Evolutionary conservation across 148 eudicot genomes (phyloP).

Genomic region (Beta vulgaris): DNA sequence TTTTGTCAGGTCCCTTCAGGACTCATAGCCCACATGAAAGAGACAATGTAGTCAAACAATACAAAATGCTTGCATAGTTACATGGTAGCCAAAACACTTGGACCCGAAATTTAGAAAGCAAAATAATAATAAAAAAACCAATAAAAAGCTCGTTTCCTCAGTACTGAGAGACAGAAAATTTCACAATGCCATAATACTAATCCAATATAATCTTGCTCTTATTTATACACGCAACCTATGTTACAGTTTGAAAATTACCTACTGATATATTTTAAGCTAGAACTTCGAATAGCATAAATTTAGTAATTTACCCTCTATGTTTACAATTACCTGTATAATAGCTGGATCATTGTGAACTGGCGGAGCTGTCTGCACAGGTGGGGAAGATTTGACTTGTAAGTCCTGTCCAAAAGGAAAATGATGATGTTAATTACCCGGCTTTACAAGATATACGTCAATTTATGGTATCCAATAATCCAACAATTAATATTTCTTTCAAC

Average conservation of each 20-base stretch:
- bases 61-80: not conserved
- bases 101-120: not conserved
- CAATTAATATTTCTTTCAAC: not conserved
- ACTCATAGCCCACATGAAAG: not conserved
- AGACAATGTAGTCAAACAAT: not conserved
- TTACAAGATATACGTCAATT: not conserved
- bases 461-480: not conserved
- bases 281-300: not conserved
- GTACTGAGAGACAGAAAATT: not conserved
- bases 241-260: not conserved
- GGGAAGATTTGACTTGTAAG: constrained; percentile 58
- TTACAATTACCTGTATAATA: constrained; percentile 48
- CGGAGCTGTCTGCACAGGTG: constrained; percentile 39
- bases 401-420: constrained; percentile 37
- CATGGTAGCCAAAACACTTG: not conserved
- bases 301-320: not conserved
- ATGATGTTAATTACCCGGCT: not conserved
- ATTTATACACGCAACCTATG: not conserved
- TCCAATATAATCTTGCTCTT: not conserved
- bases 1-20: not conserved
- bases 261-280: not conserved
- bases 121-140: not conserved
- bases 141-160: too few species aligned
- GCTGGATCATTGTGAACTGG: constrained; percentile 62
- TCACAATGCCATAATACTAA: not conserved